phyloP scores from a whole-genome alignment of 129 eudicot genomes.

The Pulicaria dysenterica region DNA sequence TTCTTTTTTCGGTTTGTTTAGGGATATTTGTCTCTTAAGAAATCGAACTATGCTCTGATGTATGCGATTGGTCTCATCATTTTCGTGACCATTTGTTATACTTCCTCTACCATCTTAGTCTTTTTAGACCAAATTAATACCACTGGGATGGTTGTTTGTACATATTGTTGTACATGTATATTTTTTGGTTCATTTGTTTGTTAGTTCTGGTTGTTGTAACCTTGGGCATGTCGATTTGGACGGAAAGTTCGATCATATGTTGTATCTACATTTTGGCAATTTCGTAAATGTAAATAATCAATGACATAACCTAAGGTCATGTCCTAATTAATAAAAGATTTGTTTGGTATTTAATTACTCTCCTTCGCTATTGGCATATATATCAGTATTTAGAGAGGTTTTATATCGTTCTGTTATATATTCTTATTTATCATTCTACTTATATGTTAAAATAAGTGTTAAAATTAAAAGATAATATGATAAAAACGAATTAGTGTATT shows the following conservation, averaged over 20 bases:
- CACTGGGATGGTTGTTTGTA: neutral
- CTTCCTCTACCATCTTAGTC: no score
- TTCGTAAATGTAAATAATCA: conserved; percentile 22
- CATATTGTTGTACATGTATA: conserved; percentile 8
- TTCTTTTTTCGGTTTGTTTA: conserved; percentile 28
- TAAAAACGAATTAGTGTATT: no score
- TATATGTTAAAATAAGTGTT: no score
- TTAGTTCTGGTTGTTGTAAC: neutral
- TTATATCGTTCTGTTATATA: no score
- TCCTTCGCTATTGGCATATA: neutral
- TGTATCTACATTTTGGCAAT: conserved; percentile 1
- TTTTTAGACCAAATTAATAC: no score
- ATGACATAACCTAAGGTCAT: neutral
- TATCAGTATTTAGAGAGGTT: no score
- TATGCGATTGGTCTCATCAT: no score
- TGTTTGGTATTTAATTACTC: neutral
- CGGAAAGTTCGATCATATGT: conserved; percentile 28
- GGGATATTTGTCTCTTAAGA: neutral
- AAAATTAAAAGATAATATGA: no score
- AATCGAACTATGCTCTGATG: no score
- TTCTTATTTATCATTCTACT: no score
- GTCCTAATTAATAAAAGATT: neutral
- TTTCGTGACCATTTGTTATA: no score
- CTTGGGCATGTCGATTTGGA: conserved; percentile 33
- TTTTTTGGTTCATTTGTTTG: conserved; percentile 14